Base-by-base conservation (phyloP, 1,284 basidiomycete genomes). In the Abortiporus biennis region DNA sequence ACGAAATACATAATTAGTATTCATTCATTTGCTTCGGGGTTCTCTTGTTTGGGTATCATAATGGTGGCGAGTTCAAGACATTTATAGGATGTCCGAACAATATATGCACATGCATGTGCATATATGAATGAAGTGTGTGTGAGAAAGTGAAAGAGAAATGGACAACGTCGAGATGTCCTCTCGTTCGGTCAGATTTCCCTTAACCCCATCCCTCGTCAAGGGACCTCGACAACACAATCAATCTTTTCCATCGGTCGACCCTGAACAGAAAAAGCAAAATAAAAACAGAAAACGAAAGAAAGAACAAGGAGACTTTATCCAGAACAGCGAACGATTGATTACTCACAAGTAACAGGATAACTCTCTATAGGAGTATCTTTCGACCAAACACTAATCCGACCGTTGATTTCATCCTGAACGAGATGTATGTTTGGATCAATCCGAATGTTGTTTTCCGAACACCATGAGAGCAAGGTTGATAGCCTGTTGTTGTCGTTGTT, bases 381-480 rank as follows among this genome's bases (percentile, higher is more conserved):
- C 19, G 45, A 46, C 25, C 35, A 39, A 34, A 51, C 45, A 27
- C 36, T 38, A 11, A 53, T 42, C n/a, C n/a, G n/a, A 13, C 44
- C 49, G 35, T 21, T 35, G 9, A 38, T 24, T 4, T 27, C 35
- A 42, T 43, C 34, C 19, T 44, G 36, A n/a, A 51, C 39, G 8
- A 53, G 13, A 3, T 35, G 20, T 19, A 53, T 44, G 23, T 49
- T 36, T 11, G 42, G 33, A 42, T 53, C 51, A 25, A 53, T 51
- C 32, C 38, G 43, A 25, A 53, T 49, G 38, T 42, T 40, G 36
- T 45, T 40, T 22, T 36, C 37, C 15, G 34, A 16, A 37, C 51
- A 53, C 51, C 51, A 53, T 13, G 38, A n/a, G 15, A 53, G 45
- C 19, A 53, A 42, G 24, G 37, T 34, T 29, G 24, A 21, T n/a